Conservation (phyloP, 441 rosid genomes). For the Populus tomentosa region DNA sequence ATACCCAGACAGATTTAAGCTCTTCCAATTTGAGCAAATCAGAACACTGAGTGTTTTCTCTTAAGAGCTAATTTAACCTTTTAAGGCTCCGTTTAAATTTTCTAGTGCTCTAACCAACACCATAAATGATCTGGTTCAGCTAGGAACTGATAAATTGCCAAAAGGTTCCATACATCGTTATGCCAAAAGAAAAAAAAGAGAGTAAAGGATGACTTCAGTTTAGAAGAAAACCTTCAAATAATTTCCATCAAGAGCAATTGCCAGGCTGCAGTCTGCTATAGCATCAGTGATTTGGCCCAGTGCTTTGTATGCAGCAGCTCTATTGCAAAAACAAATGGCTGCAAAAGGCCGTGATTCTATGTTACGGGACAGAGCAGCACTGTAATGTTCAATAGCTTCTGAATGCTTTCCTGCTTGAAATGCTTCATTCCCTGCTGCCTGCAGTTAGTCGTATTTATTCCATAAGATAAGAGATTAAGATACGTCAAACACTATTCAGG, state of each 20-base stretch:
- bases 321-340: slow-evolving; percentile 94
- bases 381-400: slow-evolving; percentile 91
- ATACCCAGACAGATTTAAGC: neutral
- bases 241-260: slow-evolving; percentile 84
- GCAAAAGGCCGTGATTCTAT: slow-evolving; percentile 88
- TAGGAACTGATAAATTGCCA: neutral
- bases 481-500: neutral
- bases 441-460: neutral
- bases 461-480: neutral
- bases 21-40: neutral
- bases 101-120: neutral
- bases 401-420: slow-evolving; percentile 81
- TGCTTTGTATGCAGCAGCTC: slow-evolving; percentile 89
- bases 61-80: neutral
- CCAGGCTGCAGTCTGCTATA: slow-evolving; percentile 95
- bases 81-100: neutral
- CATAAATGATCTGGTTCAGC: slow-evolving; percentile 1
- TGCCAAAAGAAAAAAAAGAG: neutral
- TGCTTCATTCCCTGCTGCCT: slow-evolving; percentile 95
- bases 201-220: neutral
- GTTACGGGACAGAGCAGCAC: slow-evolving; percentile 70
- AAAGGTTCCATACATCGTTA: neutral
- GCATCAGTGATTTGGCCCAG: slow-evolving; percentile 81
- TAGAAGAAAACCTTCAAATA: slow-evolving; percentile 66
- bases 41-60: neutral